Base-by-base conservation (phyloP, 345 rosid species). In the Lenwebbia sp. region DNA sequence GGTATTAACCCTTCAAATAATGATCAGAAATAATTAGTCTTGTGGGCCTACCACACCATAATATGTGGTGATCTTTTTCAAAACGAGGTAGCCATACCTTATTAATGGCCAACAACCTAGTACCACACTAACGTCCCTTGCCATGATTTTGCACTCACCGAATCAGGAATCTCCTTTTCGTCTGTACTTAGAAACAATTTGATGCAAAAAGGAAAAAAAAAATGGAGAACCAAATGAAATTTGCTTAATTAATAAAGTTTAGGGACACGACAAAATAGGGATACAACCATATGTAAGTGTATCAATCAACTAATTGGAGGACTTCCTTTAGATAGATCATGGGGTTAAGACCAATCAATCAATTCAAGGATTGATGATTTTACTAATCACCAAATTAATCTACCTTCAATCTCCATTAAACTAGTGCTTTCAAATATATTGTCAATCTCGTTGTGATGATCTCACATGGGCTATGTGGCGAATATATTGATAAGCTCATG, bases 21-120 rank as follows among this genome's bases (percentile, higher is more conserved):
- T 65, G 76, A 2, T 5, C 78, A 70, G 74, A 41, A 76, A 85
- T 83, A 60, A 70, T 85, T 83, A 54, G 85, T 41, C 2, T 9
- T 13, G 62, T 40, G 83, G 54, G 74, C 54, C 85, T 83, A 17
- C 52, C 81, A 75, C 55, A 75, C 33, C 86, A 75, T 52, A 53
- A 10, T 44, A 51, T 57, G 13, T 40, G 21, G 25, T 26, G 26
- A 14, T 30, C 60, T 26, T 44, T 26, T 70, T 85, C 40, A 57
- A 54, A 22, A 62, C 82, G 54, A 40, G 87, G 88, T 47, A 83
- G 81, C 57, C 11, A 5, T 92, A 91, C 86, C 89, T 74, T 86
- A 23, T 62, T 87, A 47, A 83, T 90, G 92, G 91, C 93, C 88
- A 88, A 89, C 93, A 93, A 92, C 95, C 94, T 93, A 90, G 95